Conservation (phyloP, 2,329 filamentous ascomycete genomes). For the Microdochium paspali region DNA sequence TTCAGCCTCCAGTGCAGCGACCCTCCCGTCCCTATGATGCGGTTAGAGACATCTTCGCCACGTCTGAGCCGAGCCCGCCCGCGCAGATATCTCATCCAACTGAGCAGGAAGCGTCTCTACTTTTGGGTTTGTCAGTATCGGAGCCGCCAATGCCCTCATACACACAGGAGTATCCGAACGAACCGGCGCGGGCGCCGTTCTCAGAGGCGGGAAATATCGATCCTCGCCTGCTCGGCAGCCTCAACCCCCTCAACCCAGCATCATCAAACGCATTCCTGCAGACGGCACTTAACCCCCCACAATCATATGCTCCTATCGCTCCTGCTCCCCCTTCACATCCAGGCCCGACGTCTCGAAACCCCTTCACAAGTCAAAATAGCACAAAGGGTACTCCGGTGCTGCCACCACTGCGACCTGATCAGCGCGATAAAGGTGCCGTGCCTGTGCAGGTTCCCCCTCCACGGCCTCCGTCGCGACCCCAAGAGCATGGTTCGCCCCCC, state of each 20-base stretch:
- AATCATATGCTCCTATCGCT: slow-evolving; percentile 16
- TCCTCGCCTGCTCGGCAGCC: slow-evolving; percentile 13
- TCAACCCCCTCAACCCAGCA: slow-evolving; percentile 8
- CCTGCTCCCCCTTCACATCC: slow-evolving; percentile 13
- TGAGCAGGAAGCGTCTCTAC: slow-evolving; percentile 12
- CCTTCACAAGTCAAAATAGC: slow-evolving; percentile 19
- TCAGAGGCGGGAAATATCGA: slow-evolving; percentile 16
- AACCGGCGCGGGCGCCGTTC: background rate
- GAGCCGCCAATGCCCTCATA: background rate
- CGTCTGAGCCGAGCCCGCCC: slow-evolving; percentile 15
- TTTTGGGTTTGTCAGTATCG: slow-evolving; percentile 19
- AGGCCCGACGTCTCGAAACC: slow-evolving; percentile 14
- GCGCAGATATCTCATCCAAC: slow-evolving; percentile 7
- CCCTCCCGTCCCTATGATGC: slow-evolving; percentile 31
- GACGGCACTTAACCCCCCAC: slow-evolving; percentile 24
- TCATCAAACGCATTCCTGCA: slow-evolving; percentile 23
- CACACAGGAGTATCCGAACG: background rate
- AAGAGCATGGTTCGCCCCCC: slow-evolving; percentile 17
- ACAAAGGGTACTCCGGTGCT: slow-evolving; percentile 22
- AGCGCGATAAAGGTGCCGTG: slow-evolving; percentile 14
- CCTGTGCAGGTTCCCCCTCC: slow-evolving; percentile 5
- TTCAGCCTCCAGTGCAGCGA: slow-evolving; percentile 3
- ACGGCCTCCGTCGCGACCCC: slow-evolving; percentile 8
- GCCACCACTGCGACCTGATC: slow-evolving; percentile 22
- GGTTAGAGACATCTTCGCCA: slow-evolving; percentile 31